Percentiles rank a stretch among this genome's conserved stretches.
These are phyloP conservation scores for Penicillium atrosanguineum DNA, from an alignment of 495 filamentous ascomycete genomes.

Conservation along the genomic window DNA sequence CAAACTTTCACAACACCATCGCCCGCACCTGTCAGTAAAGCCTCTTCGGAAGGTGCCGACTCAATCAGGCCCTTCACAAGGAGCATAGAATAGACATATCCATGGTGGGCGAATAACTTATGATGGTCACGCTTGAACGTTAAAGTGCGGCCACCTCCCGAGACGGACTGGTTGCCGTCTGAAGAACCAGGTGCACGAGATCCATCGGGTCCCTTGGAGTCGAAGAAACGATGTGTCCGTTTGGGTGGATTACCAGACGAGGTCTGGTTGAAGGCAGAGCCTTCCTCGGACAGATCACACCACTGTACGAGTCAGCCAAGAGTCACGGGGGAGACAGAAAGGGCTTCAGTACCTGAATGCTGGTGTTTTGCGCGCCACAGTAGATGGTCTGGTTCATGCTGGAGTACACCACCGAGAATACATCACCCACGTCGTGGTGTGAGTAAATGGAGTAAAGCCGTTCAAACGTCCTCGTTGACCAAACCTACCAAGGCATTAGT, in stretches of 20 bases:
- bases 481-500: conserved; percentile 50
- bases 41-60: conserved; percentile 67
- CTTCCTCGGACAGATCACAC: conserved; percentile 58
- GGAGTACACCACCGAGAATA: conserved; percentile 90
- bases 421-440: conserved; percentile 90
- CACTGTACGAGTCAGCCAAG: conserved; percentile 39
- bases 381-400: conserved; percentile 75
- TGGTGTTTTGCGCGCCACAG: conserved; percentile 91
- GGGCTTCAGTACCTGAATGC: conserved; percentile 63
- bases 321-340: conserved; percentile 6
- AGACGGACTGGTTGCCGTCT: conserved; percentile 32
- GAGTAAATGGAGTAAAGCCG: conserved; percentile 89
- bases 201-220: conserved; percentile 82
- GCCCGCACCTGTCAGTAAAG: conserved; percentile 85
- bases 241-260: conserved; percentile 71
- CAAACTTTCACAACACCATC: conserved; percentile 93
- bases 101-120: conserved; percentile 86
- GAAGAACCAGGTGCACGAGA: conserved; percentile 65
- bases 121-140: conserved; percentile 84
- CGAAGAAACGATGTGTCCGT: conserved; percentile 91
- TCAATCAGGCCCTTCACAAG: conserved; percentile 65
- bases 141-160: conserved; percentile 60
- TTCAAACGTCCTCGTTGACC: conserved; percentile 58
- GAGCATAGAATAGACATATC: conserved; percentile 94
- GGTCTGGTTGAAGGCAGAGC: conserved; percentile 55